These are phyloP conservation scores for Penstemon eatonii DNA, from an alignment of 257 asterid genomes.

Conservation along the genomic window DNA sequence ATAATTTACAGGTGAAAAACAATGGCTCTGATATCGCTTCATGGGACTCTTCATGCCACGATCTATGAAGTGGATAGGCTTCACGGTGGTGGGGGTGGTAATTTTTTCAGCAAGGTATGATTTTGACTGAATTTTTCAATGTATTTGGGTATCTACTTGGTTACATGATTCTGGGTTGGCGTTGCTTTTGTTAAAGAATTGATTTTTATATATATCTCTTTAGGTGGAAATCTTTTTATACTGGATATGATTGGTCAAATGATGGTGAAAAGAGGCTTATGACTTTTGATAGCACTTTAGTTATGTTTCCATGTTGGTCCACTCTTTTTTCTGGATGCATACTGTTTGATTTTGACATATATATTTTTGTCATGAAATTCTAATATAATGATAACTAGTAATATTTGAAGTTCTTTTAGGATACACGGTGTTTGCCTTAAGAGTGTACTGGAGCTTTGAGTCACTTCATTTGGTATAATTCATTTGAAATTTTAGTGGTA, in stretches of 20 bases:
- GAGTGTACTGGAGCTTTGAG: too few relatives aligned
- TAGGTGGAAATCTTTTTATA: neutral
- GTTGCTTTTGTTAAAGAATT: neutral
- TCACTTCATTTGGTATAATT: neutral
- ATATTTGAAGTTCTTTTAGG: too few relatives aligned
- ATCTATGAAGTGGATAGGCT: conserved; percentile 51
- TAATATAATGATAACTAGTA: too few relatives aligned
- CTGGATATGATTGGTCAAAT: neutral
- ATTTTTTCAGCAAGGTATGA: conserved; percentile 26
- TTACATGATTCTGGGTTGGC: neutral
- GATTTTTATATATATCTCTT: neutral
- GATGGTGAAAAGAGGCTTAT: neutral
- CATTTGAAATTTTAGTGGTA: neutral
- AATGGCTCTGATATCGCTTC: conserved; percentile 60
- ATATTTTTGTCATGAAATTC: neutral
- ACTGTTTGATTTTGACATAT: neutral
- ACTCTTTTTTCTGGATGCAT: too few relatives aligned
- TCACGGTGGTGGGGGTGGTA: conserved; percentile 12
- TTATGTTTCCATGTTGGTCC: too few relatives aligned
- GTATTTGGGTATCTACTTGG: neutral
- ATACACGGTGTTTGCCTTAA: too few relatives aligned
- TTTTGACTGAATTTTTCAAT: neutral
- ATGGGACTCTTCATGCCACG: conserved; percentile 58
- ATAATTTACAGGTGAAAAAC: conserved; percentile 31
- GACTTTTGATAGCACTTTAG: too few relatives aligned